These are phyloP conservation scores for Oxytropis ochrocephala DNA, from an alignment of 306 rosid species.

Conservation along the genomic window DNA sequence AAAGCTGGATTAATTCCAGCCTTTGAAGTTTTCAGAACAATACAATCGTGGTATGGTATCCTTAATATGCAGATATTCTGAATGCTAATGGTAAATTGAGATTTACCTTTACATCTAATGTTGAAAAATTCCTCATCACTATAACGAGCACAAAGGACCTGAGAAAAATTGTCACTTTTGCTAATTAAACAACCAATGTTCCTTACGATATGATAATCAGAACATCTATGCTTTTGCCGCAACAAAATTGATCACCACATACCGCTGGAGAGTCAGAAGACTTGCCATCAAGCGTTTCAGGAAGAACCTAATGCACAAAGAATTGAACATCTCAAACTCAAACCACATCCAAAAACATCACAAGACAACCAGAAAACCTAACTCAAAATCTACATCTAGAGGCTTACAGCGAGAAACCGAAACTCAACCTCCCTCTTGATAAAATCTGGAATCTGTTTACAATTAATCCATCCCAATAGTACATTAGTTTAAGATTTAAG, in stretches of 20 bases:
- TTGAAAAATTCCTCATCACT: constrained; percentile 81
- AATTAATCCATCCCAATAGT: constrained; percentile 1
- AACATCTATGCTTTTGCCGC: background rate
- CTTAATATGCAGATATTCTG: background rate
- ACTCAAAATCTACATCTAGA: constrained; percentile 1
- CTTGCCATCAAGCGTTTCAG: constrained; percentile 64
- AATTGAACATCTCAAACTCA: constrained; percentile 5
- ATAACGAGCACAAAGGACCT: constrained; percentile 89
- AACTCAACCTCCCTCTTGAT: constrained; percentile 84
- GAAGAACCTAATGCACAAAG: constrained; percentile 50
- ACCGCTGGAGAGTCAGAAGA: constrained; percentile 58
- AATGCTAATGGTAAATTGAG: constrained; percentile 1
- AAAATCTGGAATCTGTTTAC: constrained; percentile 72
- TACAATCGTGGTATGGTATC: background rate
- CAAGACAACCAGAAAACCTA: background rate
- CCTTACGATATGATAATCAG: background rate
- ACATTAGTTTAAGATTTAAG: constrained; percentile 13
- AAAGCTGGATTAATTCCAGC: background rate
- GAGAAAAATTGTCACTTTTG: background rate
- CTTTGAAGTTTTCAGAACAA: background rate
- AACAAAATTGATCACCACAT: constrained; percentile 21
- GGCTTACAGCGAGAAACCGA: constrained; percentile 80
- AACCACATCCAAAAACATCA: background rate
- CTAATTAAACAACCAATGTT: background rate
- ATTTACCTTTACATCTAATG: constrained; percentile 75